Conservation (phyloP, 345 rosid species). For the Eucalyptus guilfoylei region DNA sequence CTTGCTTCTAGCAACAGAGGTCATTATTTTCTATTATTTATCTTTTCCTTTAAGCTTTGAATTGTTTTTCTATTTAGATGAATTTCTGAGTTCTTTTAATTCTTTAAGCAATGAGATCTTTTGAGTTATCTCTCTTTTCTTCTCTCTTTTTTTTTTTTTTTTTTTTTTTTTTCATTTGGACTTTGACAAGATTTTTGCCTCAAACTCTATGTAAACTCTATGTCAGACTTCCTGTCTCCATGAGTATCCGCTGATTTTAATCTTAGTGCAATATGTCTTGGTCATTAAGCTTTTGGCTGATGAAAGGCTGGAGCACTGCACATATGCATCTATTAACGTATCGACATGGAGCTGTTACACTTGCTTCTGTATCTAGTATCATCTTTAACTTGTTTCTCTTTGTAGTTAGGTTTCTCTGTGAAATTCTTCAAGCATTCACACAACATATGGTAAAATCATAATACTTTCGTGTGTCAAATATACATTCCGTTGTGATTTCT, state of each 20-base stretch:
- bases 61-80: neutral
- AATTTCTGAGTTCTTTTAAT: neutral
- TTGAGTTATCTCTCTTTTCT: neutral
- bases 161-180: neutral
- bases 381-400: neutral
- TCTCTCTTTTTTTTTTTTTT: too few relatives aligned
- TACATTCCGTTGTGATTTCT: neutral
- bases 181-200: neutral
- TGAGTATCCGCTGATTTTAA: neutral
- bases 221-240: neutral
- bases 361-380: neutral
- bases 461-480: neutral
- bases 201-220: neutral
- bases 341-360: neutral
- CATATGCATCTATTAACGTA: neutral
- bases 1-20: slow-evolving; percentile 96
- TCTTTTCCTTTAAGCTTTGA: neutral
- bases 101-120: neutral
- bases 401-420: neutral
- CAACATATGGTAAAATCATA: neutral
- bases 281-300: neutral
- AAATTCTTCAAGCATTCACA: neutral
- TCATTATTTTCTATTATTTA: neutral
- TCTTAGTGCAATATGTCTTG: neutral
- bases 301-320: neutral